Percentiles rank a stretch among this genome's conserved stretches.
Conservation (phyloP, 306 rosid species). For the Vicia faba region DNA sequence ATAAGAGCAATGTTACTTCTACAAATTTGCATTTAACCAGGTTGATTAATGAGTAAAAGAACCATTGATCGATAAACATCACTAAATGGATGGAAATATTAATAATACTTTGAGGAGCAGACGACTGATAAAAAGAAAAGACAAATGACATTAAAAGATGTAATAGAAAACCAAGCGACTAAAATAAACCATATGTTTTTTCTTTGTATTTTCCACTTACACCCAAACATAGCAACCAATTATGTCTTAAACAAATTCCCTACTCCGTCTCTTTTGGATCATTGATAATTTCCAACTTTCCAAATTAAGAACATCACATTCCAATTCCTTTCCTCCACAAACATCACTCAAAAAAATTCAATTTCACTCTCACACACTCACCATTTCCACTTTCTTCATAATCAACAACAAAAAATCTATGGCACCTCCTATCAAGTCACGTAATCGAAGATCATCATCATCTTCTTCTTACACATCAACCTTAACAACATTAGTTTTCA, state of each 20-base stretch:
- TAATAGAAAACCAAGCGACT: neutral
- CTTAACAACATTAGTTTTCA: constrained; percentile 53
- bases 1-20: no score
- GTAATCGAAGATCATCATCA: constrained; percentile 55
- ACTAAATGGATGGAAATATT: no score
- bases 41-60: no score
- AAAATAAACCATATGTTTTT: neutral
- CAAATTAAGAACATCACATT: constrained; percentile 33
- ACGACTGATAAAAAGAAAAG: neutral
- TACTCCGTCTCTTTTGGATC: constrained; percentile 81
- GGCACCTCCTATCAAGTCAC: constrained; percentile 62
- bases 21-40: no score
- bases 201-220: neutral
- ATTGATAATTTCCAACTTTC: constrained; percentile 51
- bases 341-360: neutral
- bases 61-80: no score
- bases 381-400: constrained; percentile 36
- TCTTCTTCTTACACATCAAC: constrained; percentile 66
- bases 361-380: constrained; percentile 29
- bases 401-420: constrained; percentile 35
- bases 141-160: neutral
- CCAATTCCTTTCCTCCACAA: constrained; percentile 18
- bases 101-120: neutral
- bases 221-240: constrained; percentile 6
- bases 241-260: constrained; percentile 44